phyloP scores from a whole-genome alignment of 345 rosid genomes.

The Camelina laxa region DNA sequence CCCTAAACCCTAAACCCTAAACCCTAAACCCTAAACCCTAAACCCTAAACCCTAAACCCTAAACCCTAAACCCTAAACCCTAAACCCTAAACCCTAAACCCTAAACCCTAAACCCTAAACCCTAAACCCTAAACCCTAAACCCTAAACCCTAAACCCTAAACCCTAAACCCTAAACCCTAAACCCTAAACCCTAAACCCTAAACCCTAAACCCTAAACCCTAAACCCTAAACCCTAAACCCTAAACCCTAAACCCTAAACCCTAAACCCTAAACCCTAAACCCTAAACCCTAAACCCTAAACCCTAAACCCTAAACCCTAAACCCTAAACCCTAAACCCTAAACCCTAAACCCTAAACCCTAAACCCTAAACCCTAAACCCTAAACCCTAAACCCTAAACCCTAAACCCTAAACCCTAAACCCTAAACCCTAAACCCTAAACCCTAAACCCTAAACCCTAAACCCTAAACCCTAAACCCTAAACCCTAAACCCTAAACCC shows the following conservation, averaged over 20 bases:
- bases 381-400: conserved; percentile 13
- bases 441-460: conserved; percentile 35
- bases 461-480: conserved; percentile 39
- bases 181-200: conserved; percentile 21
- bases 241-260: conserved; percentile 37
- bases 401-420: conserved; percentile 36
- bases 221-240: conserved; percentile 32
- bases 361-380: conserved; percentile 26
- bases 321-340: conserved; percentile 33
- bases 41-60: too few relatives aligned
- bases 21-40: too few relatives aligned
- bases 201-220: conserved; percentile 30
- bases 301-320: conserved; percentile 39
- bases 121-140: not conserved
- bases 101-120: not conserved
- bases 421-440: conserved; percentile 35
- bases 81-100: too few relatives aligned
- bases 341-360: conserved; percentile 34
- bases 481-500: conserved; percentile 40
- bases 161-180: not conserved
- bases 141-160: not conserved
- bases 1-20: too few relatives aligned
- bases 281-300: conserved; percentile 27
- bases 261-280: conserved; percentile 34
- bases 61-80: too few relatives aligned